Percentiles rank a stretch among this genome's conserved stretches.
phyloP scores from a whole-genome alignment of 495 filamentous ascomycete species.

The Penicillium atrosanguineum region DNA sequence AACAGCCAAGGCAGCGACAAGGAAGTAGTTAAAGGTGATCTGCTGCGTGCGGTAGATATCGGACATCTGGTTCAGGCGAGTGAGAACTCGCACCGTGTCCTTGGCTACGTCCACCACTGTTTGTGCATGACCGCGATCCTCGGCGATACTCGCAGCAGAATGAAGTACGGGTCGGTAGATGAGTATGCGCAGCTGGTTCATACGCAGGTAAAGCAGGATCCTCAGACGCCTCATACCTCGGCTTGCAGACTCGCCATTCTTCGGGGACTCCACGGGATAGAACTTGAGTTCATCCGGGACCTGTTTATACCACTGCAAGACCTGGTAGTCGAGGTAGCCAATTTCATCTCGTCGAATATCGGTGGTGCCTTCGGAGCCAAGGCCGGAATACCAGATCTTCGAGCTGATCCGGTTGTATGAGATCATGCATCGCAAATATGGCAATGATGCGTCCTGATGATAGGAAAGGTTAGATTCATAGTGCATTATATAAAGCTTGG shows the following conservation, averaged over 20 bases:
- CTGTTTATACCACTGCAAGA: constrained; percentile 74
- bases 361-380: constrained; percentile 46
- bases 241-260: constrained; percentile 38
- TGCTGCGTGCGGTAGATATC: constrained; percentile 79
- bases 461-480: neutral
- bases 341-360: constrained; percentile 63
- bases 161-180: constrained; percentile 82
- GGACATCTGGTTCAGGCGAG: constrained; percentile 72
- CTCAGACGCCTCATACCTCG: constrained; percentile 51
- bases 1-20: constrained; percentile 75
- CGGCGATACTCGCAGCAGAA: constrained; percentile 69
- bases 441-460: constrained; percentile 59
- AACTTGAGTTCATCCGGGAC: constrained; percentile 59
- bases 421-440: constrained; percentile 76
- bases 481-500: neutral
- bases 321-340: constrained; percentile 71
- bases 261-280: constrained; percentile 50
- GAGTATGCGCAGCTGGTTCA: constrained; percentile 81
- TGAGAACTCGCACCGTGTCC: constrained; percentile 73
- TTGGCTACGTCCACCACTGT: constrained; percentile 75
- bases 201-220: constrained; percentile 60
- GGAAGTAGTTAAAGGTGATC: constrained; percentile 84
- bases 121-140: constrained; percentile 64
- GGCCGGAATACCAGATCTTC: constrained; percentile 70
- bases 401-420: constrained; percentile 71